Evolutionary conservation across 139 green algal genomes (phyloP).

Genomic region (Trebouxia sp.): DNA sequence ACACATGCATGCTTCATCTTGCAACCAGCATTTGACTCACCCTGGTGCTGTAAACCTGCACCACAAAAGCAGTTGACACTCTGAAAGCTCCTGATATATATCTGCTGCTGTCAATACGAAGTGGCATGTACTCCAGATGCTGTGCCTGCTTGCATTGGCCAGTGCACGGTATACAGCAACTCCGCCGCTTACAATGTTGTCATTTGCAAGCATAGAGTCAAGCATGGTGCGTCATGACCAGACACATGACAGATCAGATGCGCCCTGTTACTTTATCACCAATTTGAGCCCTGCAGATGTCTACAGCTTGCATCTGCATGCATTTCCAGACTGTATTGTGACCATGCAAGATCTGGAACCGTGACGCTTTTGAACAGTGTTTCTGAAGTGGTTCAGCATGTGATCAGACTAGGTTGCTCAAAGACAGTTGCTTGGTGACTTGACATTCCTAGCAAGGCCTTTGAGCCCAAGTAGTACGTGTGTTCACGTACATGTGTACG

Average conservation of each 20-base stretch:
- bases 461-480: background rate
- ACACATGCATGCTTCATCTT: background rate
- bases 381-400: no score
- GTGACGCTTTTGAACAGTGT: no score
- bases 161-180: background rate
- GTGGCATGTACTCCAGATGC: background rate
- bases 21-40: background rate
- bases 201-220: constrained; percentile 29
- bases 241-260: background rate
- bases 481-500: background rate
- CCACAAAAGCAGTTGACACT: background rate
- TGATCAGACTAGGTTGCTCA: no score
- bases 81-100: background rate
- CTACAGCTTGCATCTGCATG: background rate
- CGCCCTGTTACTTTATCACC: background rate
- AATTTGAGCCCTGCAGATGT: background rate
- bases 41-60: background rate
- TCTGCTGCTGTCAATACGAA: background rate
- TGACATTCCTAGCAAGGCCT: no score
- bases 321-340: no score
- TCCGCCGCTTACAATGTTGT: background rate
- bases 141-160: background rate
- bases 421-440: no score
- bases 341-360: no score
- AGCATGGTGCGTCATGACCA: background rate